Evolutionary conservation across 257 asterid species (phyloP).

Genomic region (Nicotiana undulata): DNA sequence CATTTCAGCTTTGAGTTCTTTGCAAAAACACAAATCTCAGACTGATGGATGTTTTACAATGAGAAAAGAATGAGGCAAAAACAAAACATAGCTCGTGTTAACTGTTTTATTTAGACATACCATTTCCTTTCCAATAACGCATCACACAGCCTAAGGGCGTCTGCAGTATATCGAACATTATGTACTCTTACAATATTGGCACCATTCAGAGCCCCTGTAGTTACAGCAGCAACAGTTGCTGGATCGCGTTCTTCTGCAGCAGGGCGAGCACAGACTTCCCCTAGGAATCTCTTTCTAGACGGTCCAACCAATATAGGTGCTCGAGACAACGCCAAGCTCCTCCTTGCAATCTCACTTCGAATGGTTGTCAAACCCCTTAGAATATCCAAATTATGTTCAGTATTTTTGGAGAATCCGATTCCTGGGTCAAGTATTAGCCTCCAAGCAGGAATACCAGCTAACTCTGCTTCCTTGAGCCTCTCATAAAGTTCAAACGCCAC

Average conservation of each 20-base stretch:
- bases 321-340: constrained; percentile 56
- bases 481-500: constrained; percentile 55
- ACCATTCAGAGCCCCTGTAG: constrained; percentile 62
- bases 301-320: constrained; percentile 78
- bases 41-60: not conserved
- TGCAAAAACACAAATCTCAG: not conserved
- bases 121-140: constrained; percentile 54
- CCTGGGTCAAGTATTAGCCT: constrained; percentile 85
- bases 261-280: constrained; percentile 53
- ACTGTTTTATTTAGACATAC: not conserved
- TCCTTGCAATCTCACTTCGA: constrained; percentile 48
- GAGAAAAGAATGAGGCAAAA: not conserved
- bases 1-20: not conserved
- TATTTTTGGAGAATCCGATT: constrained; percentile 83
- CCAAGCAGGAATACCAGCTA: constrained; percentile 90
- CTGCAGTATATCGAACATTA: constrained; percentile 56
- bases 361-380: constrained; percentile 43
- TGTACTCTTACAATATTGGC: constrained; percentile 89
- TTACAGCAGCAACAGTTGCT: constrained; percentile 66
- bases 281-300: constrained; percentile 86
- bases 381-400: constrained; percentile 64
- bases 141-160: constrained; percentile 78
- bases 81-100: not conserved
- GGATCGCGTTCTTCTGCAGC: constrained; percentile 59
- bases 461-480: constrained; percentile 60